phyloP scores from a whole-genome alignment of 805 yeast species.

The Suhomyces vadensis region DNA sequence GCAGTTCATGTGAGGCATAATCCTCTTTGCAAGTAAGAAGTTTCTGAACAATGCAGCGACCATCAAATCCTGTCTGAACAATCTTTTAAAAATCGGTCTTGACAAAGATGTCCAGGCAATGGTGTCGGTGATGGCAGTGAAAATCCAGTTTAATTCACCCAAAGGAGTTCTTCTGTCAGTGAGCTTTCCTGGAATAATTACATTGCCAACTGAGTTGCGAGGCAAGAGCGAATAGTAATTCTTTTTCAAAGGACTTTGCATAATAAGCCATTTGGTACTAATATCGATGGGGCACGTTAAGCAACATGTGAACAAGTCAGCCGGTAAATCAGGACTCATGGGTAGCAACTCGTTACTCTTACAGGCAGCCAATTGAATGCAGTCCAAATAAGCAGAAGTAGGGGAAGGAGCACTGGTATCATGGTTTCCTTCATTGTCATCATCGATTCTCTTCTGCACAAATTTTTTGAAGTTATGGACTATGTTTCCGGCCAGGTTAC shows the following conservation, averaged over 20 bases:
- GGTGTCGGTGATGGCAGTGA: constrained; percentile 96
- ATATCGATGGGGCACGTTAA: constrained; percentile 94
- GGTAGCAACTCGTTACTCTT: constrained; percentile 82
- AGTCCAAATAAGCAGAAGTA: constrained; percentile 71
- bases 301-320: constrained; percentile 94
- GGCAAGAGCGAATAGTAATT: constrained; percentile 50
- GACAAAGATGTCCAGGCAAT: constrained; percentile 96
- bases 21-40: constrained; percentile 85
- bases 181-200: constrained; percentile 83
- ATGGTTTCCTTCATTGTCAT: constrained; percentile 66
- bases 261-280: constrained; percentile 85
- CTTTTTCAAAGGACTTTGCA: constrained; percentile 70
- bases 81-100: constrained; percentile 80
- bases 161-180: constrained; percentile 93
- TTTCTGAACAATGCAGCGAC: constrained; percentile 95
- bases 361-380: constrained; percentile 94
- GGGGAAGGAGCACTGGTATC: constrained; percentile 59
- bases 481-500: constrained; percentile 92
- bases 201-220: constrained; percentile 50
- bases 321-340: constrained; percentile 92
- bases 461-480: constrained; percentile 85
- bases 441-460: constrained; percentile 85
- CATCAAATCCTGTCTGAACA: constrained; percentile 93
- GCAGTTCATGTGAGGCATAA: constrained; percentile 91
- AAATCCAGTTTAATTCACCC: constrained; percentile 96